These are phyloP conservation scores for Didymella glomerata DNA, from an alignment of 2,329 filamentous ascomycete species.

Conservation along the genomic window DNA sequence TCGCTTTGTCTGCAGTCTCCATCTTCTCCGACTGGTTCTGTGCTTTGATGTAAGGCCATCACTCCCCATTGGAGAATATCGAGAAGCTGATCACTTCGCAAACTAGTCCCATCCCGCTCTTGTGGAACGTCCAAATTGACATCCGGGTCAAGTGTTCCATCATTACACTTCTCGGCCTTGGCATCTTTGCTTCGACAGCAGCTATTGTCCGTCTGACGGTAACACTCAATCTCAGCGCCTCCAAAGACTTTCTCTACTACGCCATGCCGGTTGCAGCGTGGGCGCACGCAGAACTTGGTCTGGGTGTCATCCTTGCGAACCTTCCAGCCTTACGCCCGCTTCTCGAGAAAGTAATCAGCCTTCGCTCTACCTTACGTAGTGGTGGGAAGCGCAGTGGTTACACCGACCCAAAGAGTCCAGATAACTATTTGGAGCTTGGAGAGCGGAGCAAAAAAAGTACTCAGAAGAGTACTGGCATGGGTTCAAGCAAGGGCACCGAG, in stretches of 20 bases:
- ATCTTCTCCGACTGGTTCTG: constrained; percentile 49
- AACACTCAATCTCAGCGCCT: constrained; percentile 41
- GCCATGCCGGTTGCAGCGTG: constrained; percentile 25
- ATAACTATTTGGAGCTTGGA: constrained; percentile 22
- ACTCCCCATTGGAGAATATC: neutral
- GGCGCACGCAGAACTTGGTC: neutral
- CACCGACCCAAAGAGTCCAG: constrained; percentile 14
- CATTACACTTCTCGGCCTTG: constrained; percentile 26
- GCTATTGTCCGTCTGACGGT: constrained; percentile 50
- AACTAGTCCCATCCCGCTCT: constrained; percentile 27
- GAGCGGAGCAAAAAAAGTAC: constrained; percentile 5
- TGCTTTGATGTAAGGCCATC: constrained; percentile 37
- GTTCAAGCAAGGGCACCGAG: constrained; percentile 3
- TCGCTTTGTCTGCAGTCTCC: constrained; percentile 42
- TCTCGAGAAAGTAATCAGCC: constrained; percentile 21
- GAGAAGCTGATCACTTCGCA: neutral
- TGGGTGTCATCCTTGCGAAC: constrained; percentile 25
- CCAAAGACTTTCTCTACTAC: constrained; percentile 23
- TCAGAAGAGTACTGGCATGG: constrained; percentile 7
- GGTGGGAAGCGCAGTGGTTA: constrained; percentile 14
- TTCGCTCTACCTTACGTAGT: constrained; percentile 20
- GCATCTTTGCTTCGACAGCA: constrained; percentile 29
- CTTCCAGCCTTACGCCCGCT: constrained; percentile 24
- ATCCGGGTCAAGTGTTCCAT: constrained; percentile 32
- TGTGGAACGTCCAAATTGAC: constrained; percentile 36